Percentiles rank a stretch among this genome's conserved stretches.
Conservation (phyloP, 1,284 basidiomycete species). For the Exsudoporus floridanus region DNA sequence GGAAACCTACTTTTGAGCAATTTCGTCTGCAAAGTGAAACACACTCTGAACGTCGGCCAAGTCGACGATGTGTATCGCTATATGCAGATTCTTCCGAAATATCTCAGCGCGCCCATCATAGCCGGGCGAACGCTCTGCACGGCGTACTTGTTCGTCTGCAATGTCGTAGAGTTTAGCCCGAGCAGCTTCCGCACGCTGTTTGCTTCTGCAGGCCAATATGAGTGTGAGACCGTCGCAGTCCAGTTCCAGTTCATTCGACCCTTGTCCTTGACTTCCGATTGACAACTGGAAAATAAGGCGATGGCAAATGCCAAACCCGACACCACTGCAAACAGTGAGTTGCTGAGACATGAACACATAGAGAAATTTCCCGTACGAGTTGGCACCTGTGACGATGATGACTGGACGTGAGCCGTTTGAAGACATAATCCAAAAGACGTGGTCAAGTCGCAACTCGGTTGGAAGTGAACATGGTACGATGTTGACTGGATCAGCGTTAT, state of each 20-base stretch:
- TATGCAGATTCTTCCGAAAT: slow-evolving; percentile 61
- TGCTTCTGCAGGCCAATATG: slow-evolving; percentile 80
- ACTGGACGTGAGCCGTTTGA: slow-evolving; percentile 48
- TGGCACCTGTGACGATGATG: slow-evolving; percentile 68
- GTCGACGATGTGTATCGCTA: slow-evolving; percentile 68
- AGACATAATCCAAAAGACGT: slow-evolving; percentile 22
- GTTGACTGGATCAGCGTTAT: no score
- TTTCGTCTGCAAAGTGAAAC: slow-evolving; percentile 59
- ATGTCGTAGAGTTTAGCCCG: slow-evolving; percentile 50
- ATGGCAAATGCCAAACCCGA: slow-evolving; percentile 84
- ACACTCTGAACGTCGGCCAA: slow-evolving; percentile 63
- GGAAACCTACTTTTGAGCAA: slow-evolving; percentile 53
- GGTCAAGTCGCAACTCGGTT: neutral
- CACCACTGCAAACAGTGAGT: slow-evolving; percentile 63
- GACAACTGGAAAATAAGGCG: slow-evolving; percentile 75
- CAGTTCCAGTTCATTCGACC: slow-evolving; percentile 12
- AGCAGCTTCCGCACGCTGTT: slow-evolving; percentile 63
- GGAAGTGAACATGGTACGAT: no score
- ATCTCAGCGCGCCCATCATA: slow-evolving; percentile 52
- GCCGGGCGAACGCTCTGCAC: slow-evolving; percentile 33
- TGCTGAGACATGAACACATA: neutral
- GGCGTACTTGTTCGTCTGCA: slow-evolving; percentile 54
- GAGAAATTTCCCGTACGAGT: slow-evolving; percentile 46
- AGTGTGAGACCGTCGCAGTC: slow-evolving; percentile 64
- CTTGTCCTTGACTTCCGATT: slow-evolving; percentile 40